Percentiles rank a stretch among this genome's conserved stretches.
These are phyloP conservation scores for Juncus effusus DNA, from an alignment of 176 grass and related monocot species.

Conservation along the genomic window DNA sequence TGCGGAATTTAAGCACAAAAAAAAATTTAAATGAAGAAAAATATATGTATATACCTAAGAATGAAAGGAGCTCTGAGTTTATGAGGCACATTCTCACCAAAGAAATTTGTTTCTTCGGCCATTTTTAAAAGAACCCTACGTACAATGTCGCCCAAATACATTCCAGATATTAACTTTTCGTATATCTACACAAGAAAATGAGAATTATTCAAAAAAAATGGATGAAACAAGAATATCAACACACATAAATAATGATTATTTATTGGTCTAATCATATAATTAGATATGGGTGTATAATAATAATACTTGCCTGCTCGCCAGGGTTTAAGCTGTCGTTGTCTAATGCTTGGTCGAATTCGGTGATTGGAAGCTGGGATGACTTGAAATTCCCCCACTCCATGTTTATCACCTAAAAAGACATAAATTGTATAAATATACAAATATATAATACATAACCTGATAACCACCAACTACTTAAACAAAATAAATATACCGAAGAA, in stretches of 20 bases:
- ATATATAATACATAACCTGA: not conserved
- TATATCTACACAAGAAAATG: slow-evolving; percentile 49
- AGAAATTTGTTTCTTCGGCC: slow-evolving; percentile 40
- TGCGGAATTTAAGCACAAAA: too few species aligned
- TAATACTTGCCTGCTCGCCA: slow-evolving; percentile 62
- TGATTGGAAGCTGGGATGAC: slow-evolving; percentile 52
- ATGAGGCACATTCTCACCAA: slow-evolving; percentile 43
- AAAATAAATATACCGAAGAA: too few species aligned
- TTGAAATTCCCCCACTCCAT: slow-evolving; percentile 95
- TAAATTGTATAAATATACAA: slow-evolving; percentile 16
- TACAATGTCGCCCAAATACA: slow-evolving; percentile 85
- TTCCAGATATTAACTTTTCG: slow-evolving; percentile 80
- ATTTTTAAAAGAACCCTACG: slow-evolving; percentile 69
- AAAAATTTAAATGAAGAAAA: too few species aligned
- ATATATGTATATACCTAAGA: slow-evolving; percentile 34
- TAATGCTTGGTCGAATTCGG: slow-evolving; percentile 63
- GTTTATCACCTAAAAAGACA: slow-evolving; percentile 65
- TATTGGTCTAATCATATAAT: not conserved
- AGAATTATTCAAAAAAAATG: slow-evolving; percentile 5
- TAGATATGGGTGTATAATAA: not conserved
- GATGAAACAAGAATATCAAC: not conserved
- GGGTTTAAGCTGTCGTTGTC: slow-evolving; percentile 76
- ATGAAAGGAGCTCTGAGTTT: slow-evolving; percentile 59
- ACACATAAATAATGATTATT: not conserved
- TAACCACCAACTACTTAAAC: not conserved